Base-by-base conservation (phyloP, 106 monocot species). In the Gastrodia elata region DNA sequence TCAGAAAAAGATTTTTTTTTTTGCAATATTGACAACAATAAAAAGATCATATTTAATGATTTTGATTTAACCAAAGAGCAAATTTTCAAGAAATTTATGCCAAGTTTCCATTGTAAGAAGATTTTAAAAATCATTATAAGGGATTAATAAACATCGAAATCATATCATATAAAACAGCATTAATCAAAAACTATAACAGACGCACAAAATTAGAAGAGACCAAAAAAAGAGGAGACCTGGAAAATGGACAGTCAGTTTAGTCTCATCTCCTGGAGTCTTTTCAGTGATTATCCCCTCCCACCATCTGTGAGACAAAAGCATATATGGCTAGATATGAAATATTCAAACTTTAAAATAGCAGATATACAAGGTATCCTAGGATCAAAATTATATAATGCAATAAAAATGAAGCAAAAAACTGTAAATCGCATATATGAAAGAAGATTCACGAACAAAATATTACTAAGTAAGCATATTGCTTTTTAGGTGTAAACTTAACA, bases 281-380 rank as follows among this genome's bases (percentile, higher is more conserved):
- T 88, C 93, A 25, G 74, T 85, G 39, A 93, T 71, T 68, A 83
- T 82, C 14, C 93, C 97, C 77, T 90, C 90, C 80, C 97, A 78
- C 97, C 97, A 98, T 64, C 97, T 93, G 85, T 26, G 70, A 78
- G 75, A 49, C 8, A 7, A 52, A 36, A 49, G 3, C 28, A 33
- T 28, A 33, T 28, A 58, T 26, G 10, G 48, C 46, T 35, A 57
- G 38, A 35, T 33, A 77, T 39, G 64, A 69, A 52, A 52, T 3
- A 52, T 61, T 61, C 30, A 30, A 33, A 25, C 57, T 35, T 22
- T 55, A 20, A 59, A 28, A 22, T 4, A 61, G 30, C 38, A 28
- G 20, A 41, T 20, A 36, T 58, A 8, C 52, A 52, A 52, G 52
- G 22, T n/a, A n/a, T 52, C 22, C 22, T 52, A 52, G 46, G 13